Conservation (phyloP, 192 early-diverging fungal genomes). For the Coemansia asiatica region DNA sequence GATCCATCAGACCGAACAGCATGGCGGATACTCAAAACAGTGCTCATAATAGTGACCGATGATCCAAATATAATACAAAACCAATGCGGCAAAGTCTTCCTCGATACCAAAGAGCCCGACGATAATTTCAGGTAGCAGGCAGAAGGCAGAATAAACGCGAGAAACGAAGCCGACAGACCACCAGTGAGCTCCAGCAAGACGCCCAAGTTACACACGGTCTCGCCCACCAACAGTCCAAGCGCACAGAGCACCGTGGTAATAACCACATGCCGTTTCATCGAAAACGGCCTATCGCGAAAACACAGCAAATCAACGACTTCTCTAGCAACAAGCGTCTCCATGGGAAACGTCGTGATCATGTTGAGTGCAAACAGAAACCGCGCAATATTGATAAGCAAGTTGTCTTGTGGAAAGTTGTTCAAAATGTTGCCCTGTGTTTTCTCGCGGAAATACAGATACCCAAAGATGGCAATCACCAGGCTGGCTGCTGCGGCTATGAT, state of each 20-base stretch:
- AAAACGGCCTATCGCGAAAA: conserved; percentile 59
- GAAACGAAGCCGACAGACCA: conserved; percentile 80
- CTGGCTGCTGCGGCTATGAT: conserved; percentile 69
- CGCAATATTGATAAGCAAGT: conserved; percentile 80
- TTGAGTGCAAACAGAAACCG: conserved; percentile 86
- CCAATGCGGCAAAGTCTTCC: conserved; percentile 66
- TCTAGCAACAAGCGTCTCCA: conserved; percentile 88
- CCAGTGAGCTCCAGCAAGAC: conserved; percentile 87
- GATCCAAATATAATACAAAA: conserved; percentile 74
- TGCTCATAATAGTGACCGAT: conserved; percentile 36
- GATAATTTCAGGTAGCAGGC: conserved; percentile 76
- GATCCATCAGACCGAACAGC: conserved; percentile 6
- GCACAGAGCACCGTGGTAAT: conserved; percentile 70
- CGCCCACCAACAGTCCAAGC: conserved; percentile 65
- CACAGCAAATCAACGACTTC: conserved; percentile 65
- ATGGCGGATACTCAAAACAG: conserved; percentile 37
- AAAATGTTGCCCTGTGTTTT: conserved; percentile 87
- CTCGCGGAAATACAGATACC: conserved; percentile 79
- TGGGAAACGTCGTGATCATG: conserved; percentile 92
- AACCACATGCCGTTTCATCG: conserved; percentile 62
- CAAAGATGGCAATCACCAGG: conserved; percentile 68
- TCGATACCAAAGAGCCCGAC: conserved; percentile 57
- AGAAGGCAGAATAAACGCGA: conserved; percentile 87
- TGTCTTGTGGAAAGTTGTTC: conserved; percentile 82
- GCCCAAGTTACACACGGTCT: conserved; percentile 78